Evolutionary conservation across 2,329 filamentous ascomycete species (phyloP).

Genomic region (Monosporascus cannonballus): DNA sequence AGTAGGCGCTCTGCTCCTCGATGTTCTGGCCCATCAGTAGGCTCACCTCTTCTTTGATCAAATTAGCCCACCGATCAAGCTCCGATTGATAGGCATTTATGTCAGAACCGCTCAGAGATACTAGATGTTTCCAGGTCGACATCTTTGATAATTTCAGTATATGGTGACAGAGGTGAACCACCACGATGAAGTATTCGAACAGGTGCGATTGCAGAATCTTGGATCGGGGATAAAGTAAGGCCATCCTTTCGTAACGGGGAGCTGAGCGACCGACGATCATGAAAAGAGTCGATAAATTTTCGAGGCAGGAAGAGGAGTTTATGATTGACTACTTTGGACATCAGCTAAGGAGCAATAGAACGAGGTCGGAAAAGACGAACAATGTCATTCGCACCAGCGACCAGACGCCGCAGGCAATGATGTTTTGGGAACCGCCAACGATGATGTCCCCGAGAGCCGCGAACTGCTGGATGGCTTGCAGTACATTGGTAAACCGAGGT

Average conservation of each 20-base stretch:
- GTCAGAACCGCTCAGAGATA: slow-evolving; percentile 25
- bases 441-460: slow-evolving; percentile 34
- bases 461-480: slow-evolving; percentile 36
- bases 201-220: slow-evolving; percentile 28
- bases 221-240: slow-evolving; percentile 33
- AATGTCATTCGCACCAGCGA: slow-evolving; percentile 32
- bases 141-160: slow-evolving; percentile 28
- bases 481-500: slow-evolving; percentile 33
- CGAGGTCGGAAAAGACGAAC: slow-evolving; percentile 20
- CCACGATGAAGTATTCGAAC: slow-evolving; percentile 34
- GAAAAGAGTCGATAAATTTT: slow-evolving; percentile 33
- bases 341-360: slow-evolving; percentile 3
- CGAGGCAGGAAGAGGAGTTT: slow-evolving; percentile 27
- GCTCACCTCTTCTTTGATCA: slow-evolving; percentile 25
- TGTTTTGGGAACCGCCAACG: slow-evolving; percentile 36
- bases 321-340: slow-evolving; percentile 21
- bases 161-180: slow-evolving; percentile 32
- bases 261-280: slow-evolving; percentile 34
- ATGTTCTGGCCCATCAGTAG: neutral
- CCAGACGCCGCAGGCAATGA: slow-evolving; percentile 40
- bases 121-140: slow-evolving; percentile 25
- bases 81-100: slow-evolving; percentile 26
- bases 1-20: neutral
- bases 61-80: slow-evolving; percentile 26
- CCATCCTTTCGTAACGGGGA: slow-evolving; percentile 33